Evolutionary conservation across 495 filamentous ascomycete species (phyloP), one percentile per base, ranked within the genome.

Genomic region (Friedmanniomyces endolithicus): DNA sequence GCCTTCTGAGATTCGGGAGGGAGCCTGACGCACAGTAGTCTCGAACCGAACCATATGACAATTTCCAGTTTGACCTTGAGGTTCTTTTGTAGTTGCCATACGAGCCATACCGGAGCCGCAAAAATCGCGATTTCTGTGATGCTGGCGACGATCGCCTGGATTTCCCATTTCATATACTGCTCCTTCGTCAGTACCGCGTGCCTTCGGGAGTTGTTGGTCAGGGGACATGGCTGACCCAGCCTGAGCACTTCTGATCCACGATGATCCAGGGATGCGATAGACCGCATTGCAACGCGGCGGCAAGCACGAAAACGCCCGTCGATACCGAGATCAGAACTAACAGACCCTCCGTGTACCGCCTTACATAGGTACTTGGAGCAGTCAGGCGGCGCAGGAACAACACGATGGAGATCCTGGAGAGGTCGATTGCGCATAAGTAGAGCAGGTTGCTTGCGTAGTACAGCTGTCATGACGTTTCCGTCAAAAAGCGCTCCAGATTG

Each of bases 371-470:
- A 17, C 23, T 24, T 1, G 41, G 43, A 14, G 45, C 25, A 23
- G 41, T 33, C 16, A 55, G 25, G 11, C 44, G 41, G 3, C 52
- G 52, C 1, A 55, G n/a, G 23, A 55, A 55, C 8, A 55, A 31
- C 1, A 55, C 20, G 24, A 20, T 25, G 6, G 52, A 55, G 1
- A 48, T 23, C 29, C 27, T 33, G 7, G 52, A 55, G 12, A 43
- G 17, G 11, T 56, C 31, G 11, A 56, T 17, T 4, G 53, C 53
- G 35, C 20, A 50, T 6, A 56, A n/a, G 25, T 56, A 56, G 20
- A 56, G 25, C 11, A 56, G 25, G 25, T 41, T 56, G 34, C 53
- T 56, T n/a, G 53, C 53, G 27, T 56, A 56, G 53, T 50, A 56
- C 24, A 56, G 25, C 53, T 56, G 23, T 24, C 8, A 19, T 4